These are phyloP conservation scores for Pinus albicaulis DNA, from an alignment of 75 land plant species.

Conservation along the genomic window DNA sequence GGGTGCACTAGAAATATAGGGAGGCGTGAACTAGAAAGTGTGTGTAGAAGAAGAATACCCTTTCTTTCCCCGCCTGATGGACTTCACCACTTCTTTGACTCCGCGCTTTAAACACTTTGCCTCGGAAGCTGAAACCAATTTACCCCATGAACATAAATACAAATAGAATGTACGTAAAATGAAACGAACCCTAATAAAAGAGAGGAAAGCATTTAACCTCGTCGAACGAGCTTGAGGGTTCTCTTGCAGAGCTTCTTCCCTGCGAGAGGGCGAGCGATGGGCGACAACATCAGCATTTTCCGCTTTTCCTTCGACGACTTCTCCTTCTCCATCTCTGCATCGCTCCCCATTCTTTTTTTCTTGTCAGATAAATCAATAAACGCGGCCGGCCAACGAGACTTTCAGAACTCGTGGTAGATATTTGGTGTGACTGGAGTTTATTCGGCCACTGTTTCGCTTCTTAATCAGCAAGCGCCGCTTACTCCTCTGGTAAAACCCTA, in stretches of 20 bases:
- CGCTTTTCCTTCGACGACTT: slow-evolving; percentile 41
- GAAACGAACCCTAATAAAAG: neutral
- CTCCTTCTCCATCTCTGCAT: no score
- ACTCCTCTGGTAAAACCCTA: no score
- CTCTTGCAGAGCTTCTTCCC: slow-evolving; percentile 91
- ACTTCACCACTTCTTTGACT: slow-evolving; percentile 98
- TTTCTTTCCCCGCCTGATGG: slow-evolving; percentile 79
- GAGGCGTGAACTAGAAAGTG: no score
- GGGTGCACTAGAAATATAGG: no score
- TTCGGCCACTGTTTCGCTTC: no score
- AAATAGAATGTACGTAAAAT: neutral
- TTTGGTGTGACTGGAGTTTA: no score
- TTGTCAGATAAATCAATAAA: no score
- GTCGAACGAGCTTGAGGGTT: slow-evolving; percentile 78
- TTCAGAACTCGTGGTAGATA: no score
- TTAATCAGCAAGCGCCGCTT: no score
- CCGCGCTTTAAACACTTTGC: slow-evolving; percentile 89
- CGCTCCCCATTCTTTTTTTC: no score
- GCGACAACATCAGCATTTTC: slow-evolving; percentile 59
- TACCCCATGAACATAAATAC: neutral
- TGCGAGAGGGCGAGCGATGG: slow-evolving; percentile 91
- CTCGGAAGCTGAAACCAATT: slow-evolving; percentile 63
- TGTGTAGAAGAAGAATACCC: slow-evolving; percentile 39
- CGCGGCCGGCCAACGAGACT: no score
- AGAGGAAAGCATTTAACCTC: slow-evolving; percentile 38